Percentiles rank a stretch among this genome's conserved stretches.
These are phyloP conservation scores for Scheffersomyces illinoinensis DNA, from an alignment of 1,139 yeast genomes.

Conservation along the genomic window DNA sequence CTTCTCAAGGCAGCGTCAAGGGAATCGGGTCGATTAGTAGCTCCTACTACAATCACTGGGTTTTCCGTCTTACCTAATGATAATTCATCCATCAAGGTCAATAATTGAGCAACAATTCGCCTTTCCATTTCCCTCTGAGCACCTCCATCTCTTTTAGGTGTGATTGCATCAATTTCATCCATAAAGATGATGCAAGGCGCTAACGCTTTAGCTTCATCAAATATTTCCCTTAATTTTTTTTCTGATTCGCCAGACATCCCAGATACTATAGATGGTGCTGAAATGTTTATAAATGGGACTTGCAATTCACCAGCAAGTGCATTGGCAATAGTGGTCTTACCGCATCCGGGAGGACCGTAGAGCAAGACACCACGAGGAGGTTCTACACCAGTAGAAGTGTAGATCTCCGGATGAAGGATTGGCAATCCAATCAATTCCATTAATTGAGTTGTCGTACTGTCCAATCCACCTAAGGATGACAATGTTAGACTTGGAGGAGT, in stretches of 20 bases:
- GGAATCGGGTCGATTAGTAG: constrained; percentile 52
- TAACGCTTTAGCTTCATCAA: constrained; percentile 84
- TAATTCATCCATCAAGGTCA: constrained; percentile 92
- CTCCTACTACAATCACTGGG: constrained; percentile 67
- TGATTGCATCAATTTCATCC: constrained; percentile 97
- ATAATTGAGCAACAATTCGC: constrained; percentile 90
- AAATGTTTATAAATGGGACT: constrained; percentile 86
- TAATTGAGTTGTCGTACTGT: constrained; percentile 74
- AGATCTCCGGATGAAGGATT: constrained; percentile 89
- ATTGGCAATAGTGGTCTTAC: constrained; percentile 94
- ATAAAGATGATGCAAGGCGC: constrained; percentile 94
- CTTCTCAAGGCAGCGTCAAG: constrained; percentile 50
- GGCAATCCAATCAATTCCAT: constrained; percentile 93
- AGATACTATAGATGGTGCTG: constrained; percentile 95
- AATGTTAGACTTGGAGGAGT: constrained; percentile 70
- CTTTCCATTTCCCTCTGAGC: constrained; percentile 99
- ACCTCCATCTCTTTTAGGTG: constrained; percentile 94
- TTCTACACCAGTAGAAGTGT: constrained; percentile 83
- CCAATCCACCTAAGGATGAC: constrained; percentile 87
- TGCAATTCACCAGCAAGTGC: constrained; percentile 94
- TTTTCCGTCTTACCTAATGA: constrained; percentile 88
- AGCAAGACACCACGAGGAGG: constrained; percentile 95
- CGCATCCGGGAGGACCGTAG: constrained; percentile 99
- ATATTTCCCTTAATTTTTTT: constrained; percentile 86
- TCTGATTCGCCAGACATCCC: constrained; percentile 99